Evolutionary conservation across 192 early-diverging fungal genomes (phyloP), one percentile per base, ranked within the genome.

Genomic region (Podila horticola): DNA sequence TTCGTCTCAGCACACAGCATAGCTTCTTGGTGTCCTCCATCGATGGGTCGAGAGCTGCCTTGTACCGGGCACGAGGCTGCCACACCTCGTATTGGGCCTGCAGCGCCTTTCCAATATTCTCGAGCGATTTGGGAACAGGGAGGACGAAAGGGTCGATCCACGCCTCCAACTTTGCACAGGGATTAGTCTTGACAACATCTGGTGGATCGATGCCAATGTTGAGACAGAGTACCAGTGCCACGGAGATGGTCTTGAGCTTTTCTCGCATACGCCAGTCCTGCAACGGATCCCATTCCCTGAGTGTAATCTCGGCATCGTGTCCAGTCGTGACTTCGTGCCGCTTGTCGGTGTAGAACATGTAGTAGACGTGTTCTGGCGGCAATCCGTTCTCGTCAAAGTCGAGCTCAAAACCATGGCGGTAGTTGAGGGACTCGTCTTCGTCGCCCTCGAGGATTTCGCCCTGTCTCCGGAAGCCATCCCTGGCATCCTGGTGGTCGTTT

Each of bases 141-240:
- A 94, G 77, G 0, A 91, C 90, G 48, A 90, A 92, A 0, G 98
- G 98, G 74, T 99, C 97, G 8, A 97, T 90, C 98, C 98, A 99
- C 41, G 94, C 95, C 83, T 98, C 96, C 50, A 97, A 75, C 73
- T 94, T 95, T 0, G 98, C 96, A 48, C 94, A 94, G 4, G 95
- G 93, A 19, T 87, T 88, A 11, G 98, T 95, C 62, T 94, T 95
- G 62, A 95, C 92, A 30, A 96, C 74, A 82, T 98, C 98, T 28
- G 98, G 98, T 34, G 98, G 98, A 61, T 95, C 93, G 13, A 94
- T 93, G n/a, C 96, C 97, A 67, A 99, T 93, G 82, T 97, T 97
- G 52, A 99, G 86, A 75, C 98, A 99, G 63, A 97, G 87, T 2
- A 95, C 94, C 13, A 99, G 84, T 8, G 95, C 86, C 2, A 95